phyloP scores from a whole-genome alignment of 2,329 filamentous ascomycete species.

The Teratosphaeria nubilosa region DNA sequence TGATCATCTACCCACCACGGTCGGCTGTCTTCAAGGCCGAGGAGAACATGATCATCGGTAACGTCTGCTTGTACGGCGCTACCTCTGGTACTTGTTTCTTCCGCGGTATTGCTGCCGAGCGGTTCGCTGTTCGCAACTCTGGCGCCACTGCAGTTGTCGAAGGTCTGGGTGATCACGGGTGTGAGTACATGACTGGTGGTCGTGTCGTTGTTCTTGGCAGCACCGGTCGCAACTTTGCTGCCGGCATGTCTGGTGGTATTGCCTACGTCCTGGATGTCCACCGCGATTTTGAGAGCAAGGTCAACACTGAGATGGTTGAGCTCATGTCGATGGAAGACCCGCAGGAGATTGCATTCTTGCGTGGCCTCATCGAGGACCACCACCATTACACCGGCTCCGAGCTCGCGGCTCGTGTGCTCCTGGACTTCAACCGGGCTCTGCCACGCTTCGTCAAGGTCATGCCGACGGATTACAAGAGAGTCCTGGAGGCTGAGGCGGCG shows the following conservation, averaged over 20 bases:
- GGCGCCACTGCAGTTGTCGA: slow-evolving; percentile 94
- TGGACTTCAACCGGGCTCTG: slow-evolving; percentile 90
- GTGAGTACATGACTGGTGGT: slow-evolving; percentile 98
- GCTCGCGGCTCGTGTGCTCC: slow-evolving; percentile 78
- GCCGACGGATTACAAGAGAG: slow-evolving; percentile 91
- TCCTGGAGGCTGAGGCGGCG: slow-evolving; percentile 72
- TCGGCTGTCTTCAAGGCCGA: slow-evolving; percentile 89
- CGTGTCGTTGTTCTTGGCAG: slow-evolving; percentile 76
- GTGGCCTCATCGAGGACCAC: slow-evolving; percentile 88
- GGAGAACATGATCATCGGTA: slow-evolving; percentile 88
- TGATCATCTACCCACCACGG: slow-evolving; percentile 88
- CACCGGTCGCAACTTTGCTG: slow-evolving; percentile 93
- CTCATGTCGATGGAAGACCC: slow-evolving; percentile 74
- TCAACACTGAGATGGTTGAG: slow-evolving; percentile 97
- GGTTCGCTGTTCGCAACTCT: slow-evolving; percentile 93
- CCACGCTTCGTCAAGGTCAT: slow-evolving; percentile 88
- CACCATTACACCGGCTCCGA: slow-evolving; percentile 97
- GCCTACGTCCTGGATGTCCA: slow-evolving; percentile 87
- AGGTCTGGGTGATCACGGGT: slow-evolving; percentile 90
- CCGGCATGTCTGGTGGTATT: slow-evolving; percentile 97
- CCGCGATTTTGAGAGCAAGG: slow-evolving; percentile 81
- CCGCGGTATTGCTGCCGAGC: slow-evolving; percentile 90
- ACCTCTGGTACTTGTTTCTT: slow-evolving; percentile 90
- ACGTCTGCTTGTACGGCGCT: slow-evolving; percentile 90
- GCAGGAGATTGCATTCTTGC: slow-evolving; percentile 78